These are phyloP conservation scores for Xylaria sp. DNA, from an alignment of 495 filamentous ascomycete species.

Conservation along the genomic window DNA sequence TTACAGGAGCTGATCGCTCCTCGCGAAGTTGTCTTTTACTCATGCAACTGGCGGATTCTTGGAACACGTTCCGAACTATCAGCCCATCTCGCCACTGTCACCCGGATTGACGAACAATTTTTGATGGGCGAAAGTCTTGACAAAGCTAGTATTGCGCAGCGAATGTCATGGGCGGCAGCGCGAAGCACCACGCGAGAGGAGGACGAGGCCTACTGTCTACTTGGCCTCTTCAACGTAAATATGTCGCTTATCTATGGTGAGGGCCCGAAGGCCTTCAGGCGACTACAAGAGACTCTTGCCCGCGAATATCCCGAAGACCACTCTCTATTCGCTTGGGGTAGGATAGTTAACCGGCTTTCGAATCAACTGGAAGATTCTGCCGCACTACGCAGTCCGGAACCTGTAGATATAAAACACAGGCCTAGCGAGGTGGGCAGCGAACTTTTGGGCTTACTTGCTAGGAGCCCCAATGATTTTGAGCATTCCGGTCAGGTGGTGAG, in stretches of 20 bases:
- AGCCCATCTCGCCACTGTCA: conserved; percentile 27
- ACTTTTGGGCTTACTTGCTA: conserved; percentile 31
- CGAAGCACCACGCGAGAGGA: conserved; percentile 37
- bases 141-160: conserved; percentile 33
- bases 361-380: neutral
- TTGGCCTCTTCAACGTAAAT: conserved; percentile 40
- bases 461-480: conserved; percentile 32
- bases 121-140: conserved; percentile 27
- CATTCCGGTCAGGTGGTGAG: conserved; percentile 26
- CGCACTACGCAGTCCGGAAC: conserved; percentile 6
- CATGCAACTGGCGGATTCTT: conserved; percentile 27
- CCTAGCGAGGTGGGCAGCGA: neutral
- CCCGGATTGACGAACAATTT: conserved; percentile 29
- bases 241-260: conserved; percentile 30
- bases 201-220: conserved; percentile 40
- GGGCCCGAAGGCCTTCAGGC: conserved; percentile 35
- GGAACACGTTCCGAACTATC: conserved; percentile 33
- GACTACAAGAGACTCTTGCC: conserved; percentile 39
- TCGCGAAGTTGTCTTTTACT: conserved; percentile 32
- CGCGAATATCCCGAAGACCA: conserved; percentile 38
- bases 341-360: conserved; percentile 12
- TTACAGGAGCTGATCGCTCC: conserved; percentile 48
- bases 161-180: conserved; percentile 41
- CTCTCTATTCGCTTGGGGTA: conserved; percentile 39
- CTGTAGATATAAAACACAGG: conserved; percentile 13